A percentile compares a stretch with the other conserved stretches of the same genome.
These are phyloP conservation scores for Aspergillus japonicus DNA, from an alignment of 2,329 filamentous ascomycete genomes.

Conservation along the genomic window DNA sequence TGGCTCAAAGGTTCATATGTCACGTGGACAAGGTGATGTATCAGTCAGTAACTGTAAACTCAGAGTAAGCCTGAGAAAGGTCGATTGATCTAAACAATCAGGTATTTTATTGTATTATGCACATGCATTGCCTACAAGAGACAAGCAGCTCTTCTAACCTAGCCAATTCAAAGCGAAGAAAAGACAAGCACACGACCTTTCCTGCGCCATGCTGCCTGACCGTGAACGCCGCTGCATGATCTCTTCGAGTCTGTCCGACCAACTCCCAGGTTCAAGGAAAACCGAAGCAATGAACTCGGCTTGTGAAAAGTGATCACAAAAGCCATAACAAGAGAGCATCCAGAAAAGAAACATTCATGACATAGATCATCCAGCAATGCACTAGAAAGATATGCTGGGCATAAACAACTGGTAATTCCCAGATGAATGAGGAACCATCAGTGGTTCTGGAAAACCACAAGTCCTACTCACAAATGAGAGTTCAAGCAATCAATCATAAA, in stretches of 20 bases:
- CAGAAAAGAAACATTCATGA: neutral
- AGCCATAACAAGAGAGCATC: constrained; percentile 11
- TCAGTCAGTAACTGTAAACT: no score
- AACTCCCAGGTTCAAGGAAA: neutral
- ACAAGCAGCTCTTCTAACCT: neutral
- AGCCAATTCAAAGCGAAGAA: neutral
- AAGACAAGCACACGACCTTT: constrained; percentile 3
- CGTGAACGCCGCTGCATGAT: constrained; percentile 4
- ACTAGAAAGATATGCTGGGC: constrained; percentile 11
- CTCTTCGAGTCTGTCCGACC: neutral
- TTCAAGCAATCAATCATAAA: constrained; percentile 2
- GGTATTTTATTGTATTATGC: neutral
- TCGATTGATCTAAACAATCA: neutral
- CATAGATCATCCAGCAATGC: constrained; percentile 4
- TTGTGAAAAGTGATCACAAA: neutral
- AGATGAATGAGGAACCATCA: constrained; percentile 2
- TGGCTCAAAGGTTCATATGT: neutral
- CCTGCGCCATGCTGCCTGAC: constrained; percentile 6
- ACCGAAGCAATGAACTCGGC: neutral
- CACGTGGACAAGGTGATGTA: neutral
- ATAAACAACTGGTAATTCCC: constrained; percentile 10
- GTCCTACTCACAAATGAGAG: constrained; percentile 4
- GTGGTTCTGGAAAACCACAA: neutral
- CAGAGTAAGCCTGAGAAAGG: no score
- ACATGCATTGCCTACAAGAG: neutral